Evolutionary conservation across 495 filamentous ascomycete genomes (phyloP).

Genomic region (Lasiosphaeria miniovina): DNA sequence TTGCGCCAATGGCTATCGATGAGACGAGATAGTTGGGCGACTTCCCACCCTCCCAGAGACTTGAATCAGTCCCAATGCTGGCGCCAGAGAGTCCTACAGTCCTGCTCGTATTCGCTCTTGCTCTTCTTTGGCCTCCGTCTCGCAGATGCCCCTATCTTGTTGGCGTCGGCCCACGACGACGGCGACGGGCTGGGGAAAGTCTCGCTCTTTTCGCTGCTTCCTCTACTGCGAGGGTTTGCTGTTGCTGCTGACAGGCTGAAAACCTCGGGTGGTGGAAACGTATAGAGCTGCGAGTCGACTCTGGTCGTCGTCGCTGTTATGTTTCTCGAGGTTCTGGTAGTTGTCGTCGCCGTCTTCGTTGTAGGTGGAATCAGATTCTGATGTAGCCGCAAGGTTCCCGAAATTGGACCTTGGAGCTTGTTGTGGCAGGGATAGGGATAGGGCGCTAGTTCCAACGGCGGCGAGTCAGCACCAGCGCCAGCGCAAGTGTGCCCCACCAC

Average conservation of each 20-base stretch:
- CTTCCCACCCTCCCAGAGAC: neutral
- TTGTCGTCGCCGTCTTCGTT: neutral
- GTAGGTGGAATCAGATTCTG: neutral
- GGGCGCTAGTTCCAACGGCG: neutral
- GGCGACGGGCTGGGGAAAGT: too few species aligned
- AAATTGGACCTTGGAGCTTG: neutral
- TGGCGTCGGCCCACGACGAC: too few species aligned
- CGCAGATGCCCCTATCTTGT: too few species aligned
- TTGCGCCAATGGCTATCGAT: neutral
- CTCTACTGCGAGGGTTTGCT: too few species aligned
- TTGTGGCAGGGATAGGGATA: neutral
- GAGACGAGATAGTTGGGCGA: neutral
- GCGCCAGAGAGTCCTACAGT: conserved; percentile 11
- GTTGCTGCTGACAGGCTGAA: too few species aligned
- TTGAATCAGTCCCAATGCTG: conserved; percentile 15
- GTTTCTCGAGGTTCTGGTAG: neutral
- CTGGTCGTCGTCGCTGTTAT: neutral
- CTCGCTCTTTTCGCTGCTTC: too few species aligned
- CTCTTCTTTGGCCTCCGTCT: neutral
- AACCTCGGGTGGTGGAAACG: too few species aligned
- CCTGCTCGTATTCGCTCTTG: neutral
- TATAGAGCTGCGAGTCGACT: too few species aligned
- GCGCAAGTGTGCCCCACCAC: conserved; percentile 3
- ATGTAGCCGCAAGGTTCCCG: neutral
- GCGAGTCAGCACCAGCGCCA: neutral